Evolutionary conservation across 768 basidiomycete genomes (phyloP).

Genomic region (Pisolithus microcarpus): DNA sequence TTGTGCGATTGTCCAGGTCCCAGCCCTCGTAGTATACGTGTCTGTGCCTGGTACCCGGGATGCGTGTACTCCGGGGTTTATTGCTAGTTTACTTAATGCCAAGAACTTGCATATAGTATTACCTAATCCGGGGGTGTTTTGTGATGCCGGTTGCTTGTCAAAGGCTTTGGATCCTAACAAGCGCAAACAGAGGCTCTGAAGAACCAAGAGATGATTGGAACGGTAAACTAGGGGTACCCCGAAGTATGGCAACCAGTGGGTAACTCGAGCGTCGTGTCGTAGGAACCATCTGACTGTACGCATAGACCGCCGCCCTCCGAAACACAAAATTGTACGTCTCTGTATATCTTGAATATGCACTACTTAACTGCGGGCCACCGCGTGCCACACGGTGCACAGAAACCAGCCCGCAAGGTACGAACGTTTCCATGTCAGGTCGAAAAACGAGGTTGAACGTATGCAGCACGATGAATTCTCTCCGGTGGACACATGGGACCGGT

Average conservation of each 20-base stretch:
- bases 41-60: neutral
- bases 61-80: too few species aligned
- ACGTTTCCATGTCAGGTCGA: neutral
- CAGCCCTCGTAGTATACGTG: constrained; percentile 34
- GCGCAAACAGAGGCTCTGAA: constrained; percentile 18
- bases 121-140: neutral
- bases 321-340: constrained; percentile 36
- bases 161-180: constrained; percentile 28
- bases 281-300: constrained; percentile 8
- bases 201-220: constrained; percentile 9
- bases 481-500: constrained; percentile 75
- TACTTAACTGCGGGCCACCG: constrained; percentile 14
- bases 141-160: constrained; percentile 22
- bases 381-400: constrained; percentile 21
- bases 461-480: constrained; percentile 75
- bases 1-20: constrained; percentile 66
- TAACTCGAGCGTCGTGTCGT: neutral
- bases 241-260: constrained; percentile 27
- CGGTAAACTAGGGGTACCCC: constrained; percentile 4
- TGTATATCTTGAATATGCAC: constrained; percentile 13
- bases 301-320: constrained; percentile 27
- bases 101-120: neutral
- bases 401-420: constrained; percentile 41
- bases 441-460: constrained; percentile 3
- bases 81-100: too few species aligned